phyloP scores from a whole-genome alignment of 2,329 filamentous ascomycete species.

The Onygenales sp. region DNA sequence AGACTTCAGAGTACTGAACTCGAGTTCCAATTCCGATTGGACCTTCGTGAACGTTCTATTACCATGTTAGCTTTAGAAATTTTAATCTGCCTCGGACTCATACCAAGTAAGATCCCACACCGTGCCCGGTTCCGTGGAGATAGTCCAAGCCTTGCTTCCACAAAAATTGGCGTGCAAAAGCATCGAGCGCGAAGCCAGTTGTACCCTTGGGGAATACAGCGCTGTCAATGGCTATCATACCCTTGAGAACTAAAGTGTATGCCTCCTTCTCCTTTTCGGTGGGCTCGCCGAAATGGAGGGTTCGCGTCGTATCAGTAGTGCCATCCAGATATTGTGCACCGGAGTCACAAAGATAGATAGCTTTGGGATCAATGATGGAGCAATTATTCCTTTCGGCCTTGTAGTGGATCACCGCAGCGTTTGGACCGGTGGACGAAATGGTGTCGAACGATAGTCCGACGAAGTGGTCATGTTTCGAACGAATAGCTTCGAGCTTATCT shows the following conservation, averaged over 20 bases:
- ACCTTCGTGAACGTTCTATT: constrained; percentile 82
- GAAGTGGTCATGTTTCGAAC: constrained; percentile 59
- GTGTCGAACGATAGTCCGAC: constrained; percentile 90
- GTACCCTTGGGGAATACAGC: constrained; percentile 91
- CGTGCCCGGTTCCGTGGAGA: constrained; percentile 91
- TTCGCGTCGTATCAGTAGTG: constrained; percentile 91
- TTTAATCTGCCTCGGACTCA: neutral
- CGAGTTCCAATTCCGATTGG: constrained; percentile 93
- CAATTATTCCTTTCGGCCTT: constrained; percentile 76
- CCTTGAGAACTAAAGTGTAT: constrained; percentile 91
- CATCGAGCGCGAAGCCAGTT: constrained; percentile 83
- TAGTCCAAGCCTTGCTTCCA: constrained; percentile 94
- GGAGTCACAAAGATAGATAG: constrained; percentile 91
- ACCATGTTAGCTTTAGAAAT: constrained; percentile 11
- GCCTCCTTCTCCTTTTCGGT: constrained; percentile 75
- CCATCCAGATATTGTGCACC: constrained; percentile 94
- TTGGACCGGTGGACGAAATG: constrained; percentile 88
- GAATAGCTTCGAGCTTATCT: constrained; percentile 67
- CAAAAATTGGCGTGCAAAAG: constrained; percentile 77
- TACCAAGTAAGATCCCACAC: constrained; percentile 78
- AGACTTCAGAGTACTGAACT: constrained; percentile 82
- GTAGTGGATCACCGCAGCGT: constrained; percentile 94
- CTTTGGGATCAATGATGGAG: constrained; percentile 69
- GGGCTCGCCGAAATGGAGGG: constrained; percentile 81
- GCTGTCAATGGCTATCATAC: constrained; percentile 78